These are phyloP conservation scores for Pseudomicrostroma phylloplanum DNA, from an alignment of 1,284 basidiomycete genomes.

Conservation along the genomic window DNA sequence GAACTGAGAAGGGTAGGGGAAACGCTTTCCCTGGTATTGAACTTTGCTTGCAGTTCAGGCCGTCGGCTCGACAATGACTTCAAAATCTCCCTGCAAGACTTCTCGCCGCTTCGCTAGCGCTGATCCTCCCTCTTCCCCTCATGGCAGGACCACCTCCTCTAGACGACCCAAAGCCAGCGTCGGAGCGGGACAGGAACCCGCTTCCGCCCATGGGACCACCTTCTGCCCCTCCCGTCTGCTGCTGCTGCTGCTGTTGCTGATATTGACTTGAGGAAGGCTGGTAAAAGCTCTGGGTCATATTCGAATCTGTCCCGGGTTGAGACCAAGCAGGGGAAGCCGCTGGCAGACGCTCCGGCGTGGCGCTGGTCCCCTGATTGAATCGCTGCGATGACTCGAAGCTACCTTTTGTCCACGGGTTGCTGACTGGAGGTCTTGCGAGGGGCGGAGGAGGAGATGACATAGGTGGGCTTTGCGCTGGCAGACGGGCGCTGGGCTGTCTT, in stretches of 20 bases:
- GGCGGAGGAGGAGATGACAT: too few species aligned
- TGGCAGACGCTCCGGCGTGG: background rate
- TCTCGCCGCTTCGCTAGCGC: slow-evolving; percentile 3
- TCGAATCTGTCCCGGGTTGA: background rate
- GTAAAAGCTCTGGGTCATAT: background rate
- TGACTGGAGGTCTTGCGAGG: too few species aligned
- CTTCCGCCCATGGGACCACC: background rate
- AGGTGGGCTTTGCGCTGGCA: too few species aligned
- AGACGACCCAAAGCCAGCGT: background rate
- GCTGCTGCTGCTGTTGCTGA: background rate
- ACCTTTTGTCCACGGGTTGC: too few species aligned
- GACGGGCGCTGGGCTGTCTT: too few species aligned
- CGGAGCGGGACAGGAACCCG: background rate
- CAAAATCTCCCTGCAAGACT: slow-evolving; percentile 3
- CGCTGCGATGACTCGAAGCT: too few species aligned
- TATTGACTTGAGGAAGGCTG: background rate
- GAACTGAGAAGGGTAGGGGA: too few species aligned
- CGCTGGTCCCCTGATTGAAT: background rate
- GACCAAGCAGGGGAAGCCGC: background rate
- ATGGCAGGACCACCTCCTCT: background rate
- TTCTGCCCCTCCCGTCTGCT: background rate
- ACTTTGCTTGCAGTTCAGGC: too few species aligned
- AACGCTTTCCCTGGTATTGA: too few species aligned
- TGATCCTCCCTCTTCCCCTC: slow-evolving; percentile 5
- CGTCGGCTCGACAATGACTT: too few species aligned